Evolutionary conservation across 2,329 filamentous ascomycete genomes (phyloP), one percentile per base, ranked within the genome.

Genomic region (Stachybotrys chartarum): DNA sequence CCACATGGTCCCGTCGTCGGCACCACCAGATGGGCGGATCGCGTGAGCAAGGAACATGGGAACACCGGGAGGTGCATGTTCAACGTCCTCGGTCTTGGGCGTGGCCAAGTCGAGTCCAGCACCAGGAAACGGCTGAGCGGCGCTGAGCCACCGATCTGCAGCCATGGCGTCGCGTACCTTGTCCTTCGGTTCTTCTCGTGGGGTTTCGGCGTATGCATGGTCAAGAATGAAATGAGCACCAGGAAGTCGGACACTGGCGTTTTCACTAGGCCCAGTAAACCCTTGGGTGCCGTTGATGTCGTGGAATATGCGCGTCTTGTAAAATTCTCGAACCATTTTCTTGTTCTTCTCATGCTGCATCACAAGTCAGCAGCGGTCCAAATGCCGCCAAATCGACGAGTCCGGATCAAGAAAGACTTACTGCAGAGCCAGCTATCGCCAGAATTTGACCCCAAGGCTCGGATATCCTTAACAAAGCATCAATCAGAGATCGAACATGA

Each of bases 391-490:
- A 24, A 5, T 45, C 18, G 32, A 32, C n/a, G 17, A 30, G 45
- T 17, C 51, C 48, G 3, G 7, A 31, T 5, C n/a, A 11, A 18
- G 31, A 8, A 24, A 39, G 8, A 51, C 50, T 11, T 51, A 51
- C 50, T 16, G 50, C 50, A 35, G 31, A 24, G 14, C 30, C 50
- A 18, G 50, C 30, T n/a, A 51, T 51, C 30, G 58, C 59, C 46
- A 68, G 60, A 16, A 70, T 60, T 14, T 62, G 58, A 35, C 62
- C 64, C 64, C 71, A 70, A 2, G 69, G 67, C 45, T 70, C 63
- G 14, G 68, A 67, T 7, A 73, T 62, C 39, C 61, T 63, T 55
- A 74, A 61, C 7, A 72, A 66, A 14, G 63, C 65, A 48, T 68
- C 59, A 32, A 75, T 67, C 18, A 74, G 59, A 3, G 58, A 59